Percentiles rank a stretch among this genome's conserved stretches.
Conservation (phyloP, 1,139 yeast genomes). For the Kodamaea arcana region DNA sequence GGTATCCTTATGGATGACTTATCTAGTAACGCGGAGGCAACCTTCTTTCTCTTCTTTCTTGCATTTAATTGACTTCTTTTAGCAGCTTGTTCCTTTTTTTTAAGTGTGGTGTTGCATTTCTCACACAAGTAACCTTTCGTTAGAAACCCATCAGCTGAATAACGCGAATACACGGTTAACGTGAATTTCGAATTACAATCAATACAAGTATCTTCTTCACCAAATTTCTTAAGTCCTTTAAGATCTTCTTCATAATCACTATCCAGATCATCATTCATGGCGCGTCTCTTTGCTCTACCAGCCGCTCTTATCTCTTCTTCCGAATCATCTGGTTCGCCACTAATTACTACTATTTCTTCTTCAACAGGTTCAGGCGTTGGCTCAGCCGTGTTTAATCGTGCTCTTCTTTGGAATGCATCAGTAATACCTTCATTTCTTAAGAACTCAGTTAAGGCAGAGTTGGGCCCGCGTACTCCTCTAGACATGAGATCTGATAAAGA, state of each 20-base stretch:
- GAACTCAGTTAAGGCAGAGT: slow-evolving; percentile 75
- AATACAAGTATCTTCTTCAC: slow-evolving; percentile 52
- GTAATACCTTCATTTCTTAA: slow-evolving; percentile 83
- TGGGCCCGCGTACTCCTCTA: slow-evolving; percentile 64
- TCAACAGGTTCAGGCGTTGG: slow-evolving; percentile 10
- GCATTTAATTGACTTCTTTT: slow-evolving; percentile 57
- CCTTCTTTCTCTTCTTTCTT: slow-evolving; percentile 66
- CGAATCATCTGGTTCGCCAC: neutral
- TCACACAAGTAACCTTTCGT: slow-evolving; percentile 64
- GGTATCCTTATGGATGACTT: slow-evolving; percentile 61
- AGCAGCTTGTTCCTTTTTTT: slow-evolving; percentile 40
- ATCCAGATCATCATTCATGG: slow-evolving; percentile 21
- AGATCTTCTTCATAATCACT: slow-evolving; percentile 24
- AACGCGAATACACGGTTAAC: slow-evolving; percentile 63
- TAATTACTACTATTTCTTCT: slow-evolving; percentile 13
- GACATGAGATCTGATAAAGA: slow-evolving; percentile 16
- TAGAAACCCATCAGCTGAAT: slow-evolving; percentile 30
- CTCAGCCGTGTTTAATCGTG: slow-evolving; percentile 5
- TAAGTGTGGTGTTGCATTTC: slow-evolving; percentile 50
- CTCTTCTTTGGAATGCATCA: slow-evolving; percentile 58
- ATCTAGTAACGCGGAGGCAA: slow-evolving; percentile 82
- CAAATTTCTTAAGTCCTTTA: slow-evolving; percentile 32
- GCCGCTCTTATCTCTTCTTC: slow-evolving; percentile 40
- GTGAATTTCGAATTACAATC: slow-evolving; percentile 56
- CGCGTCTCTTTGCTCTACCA: slow-evolving; percentile 31